A percentile compares a stretch with the other conserved stretches of the same genome.
Evolutionary conservation across 1,284 basidiomycete species (phyloP).

Genomic region (Naganishia cerealis): DNA sequence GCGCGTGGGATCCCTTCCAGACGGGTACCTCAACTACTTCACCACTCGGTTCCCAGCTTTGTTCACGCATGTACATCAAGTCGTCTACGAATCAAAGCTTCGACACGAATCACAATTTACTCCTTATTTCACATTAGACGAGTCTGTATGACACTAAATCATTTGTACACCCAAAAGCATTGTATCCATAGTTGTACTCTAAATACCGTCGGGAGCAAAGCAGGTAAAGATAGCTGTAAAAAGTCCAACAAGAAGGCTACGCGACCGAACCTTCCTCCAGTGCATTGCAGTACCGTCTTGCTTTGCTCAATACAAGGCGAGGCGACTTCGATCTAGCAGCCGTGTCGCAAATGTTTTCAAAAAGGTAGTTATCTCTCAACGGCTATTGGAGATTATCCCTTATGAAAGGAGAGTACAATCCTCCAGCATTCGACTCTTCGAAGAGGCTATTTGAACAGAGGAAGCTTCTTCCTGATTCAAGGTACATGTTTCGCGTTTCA

Average conservation of each 20-base stretch:
- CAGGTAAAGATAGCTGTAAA: not conserved
- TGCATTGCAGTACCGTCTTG: too few species aligned
- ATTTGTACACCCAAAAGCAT: constrained; percentile 6
- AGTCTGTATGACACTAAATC: constrained; percentile 41
- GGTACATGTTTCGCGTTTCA: too few species aligned
- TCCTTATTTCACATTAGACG: constrained; percentile 72
- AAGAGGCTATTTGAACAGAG: too few species aligned
- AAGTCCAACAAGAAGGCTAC: too few species aligned
- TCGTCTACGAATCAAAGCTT: constrained; percentile 66
- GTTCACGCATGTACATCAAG: constrained; percentile 86
- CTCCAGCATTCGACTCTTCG: too few species aligned
- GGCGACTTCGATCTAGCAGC: not conserved
- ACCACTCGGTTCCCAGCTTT: constrained; percentile 84
- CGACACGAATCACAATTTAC: constrained; percentile 80
- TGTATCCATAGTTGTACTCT: constrained; percentile 20
- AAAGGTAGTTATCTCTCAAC: too few species aligned
- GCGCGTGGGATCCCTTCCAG: constrained; percentile 82
- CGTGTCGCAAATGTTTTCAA: not conserved
- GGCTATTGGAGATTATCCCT: too few species aligned
- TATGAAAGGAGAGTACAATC: too few species aligned
- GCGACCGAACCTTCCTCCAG: too few species aligned
- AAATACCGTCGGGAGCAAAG: not conserved
- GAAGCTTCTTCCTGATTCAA: too few species aligned
- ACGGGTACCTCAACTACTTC: constrained; percentile 89
- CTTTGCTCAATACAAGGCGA: too few species aligned